Evolutionary conservation across 164 flowering plant species (phyloP), one percentile per base, ranked within the genome.

Genomic region (Hamamelis virginiana): DNA sequence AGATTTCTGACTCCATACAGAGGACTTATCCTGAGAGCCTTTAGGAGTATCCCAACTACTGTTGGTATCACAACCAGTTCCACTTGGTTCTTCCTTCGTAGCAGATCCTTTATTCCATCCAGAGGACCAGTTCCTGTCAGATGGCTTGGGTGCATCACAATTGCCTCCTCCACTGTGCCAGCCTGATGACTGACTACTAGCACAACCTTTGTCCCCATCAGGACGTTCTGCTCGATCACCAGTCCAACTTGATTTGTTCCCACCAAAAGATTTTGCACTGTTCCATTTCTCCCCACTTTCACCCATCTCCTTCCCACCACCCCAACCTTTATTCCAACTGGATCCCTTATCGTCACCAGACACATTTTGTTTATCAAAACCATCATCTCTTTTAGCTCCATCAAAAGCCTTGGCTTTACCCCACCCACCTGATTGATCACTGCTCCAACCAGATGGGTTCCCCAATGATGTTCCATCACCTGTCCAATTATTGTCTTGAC

Each of bases 281-380:
- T 52, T 44, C 51, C 64, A 72, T 70, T 22, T 64, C 28, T 62
- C 57, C 1, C 59, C 72, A 59, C 59, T 22, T 25, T 44, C 52
- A 59, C n/a, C 69, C n/a, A 11, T 19, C 28, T 44, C 73, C 16
- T 52, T 46, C 41, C 53, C 65, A 14, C 23, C 67, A 50, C 58
- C 72, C 51, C 68, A 56, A 51, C 64, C 64, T 58, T 68, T 72
- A n/a, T 47, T 69, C 75, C 76, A 67, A 23, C 51, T 47, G 5
- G 82, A 64, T 16, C 62, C 57, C 11, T 28, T 19, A 28, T 68
- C 69, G 0, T 57, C 79, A 18, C 59, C 63, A 52, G 57, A 56
- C 14, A 55, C 69, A 26, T 55, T 67, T 62, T 56, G 25, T 28
- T 51, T 62, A 11, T 55, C 66, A 78, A 76, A 74, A 57, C 72